Evolutionary conservation across 768 basidiomycete species (phyloP), one percentile per base, ranked within the genome.

Genomic region (Ramaria sp.): DNA sequence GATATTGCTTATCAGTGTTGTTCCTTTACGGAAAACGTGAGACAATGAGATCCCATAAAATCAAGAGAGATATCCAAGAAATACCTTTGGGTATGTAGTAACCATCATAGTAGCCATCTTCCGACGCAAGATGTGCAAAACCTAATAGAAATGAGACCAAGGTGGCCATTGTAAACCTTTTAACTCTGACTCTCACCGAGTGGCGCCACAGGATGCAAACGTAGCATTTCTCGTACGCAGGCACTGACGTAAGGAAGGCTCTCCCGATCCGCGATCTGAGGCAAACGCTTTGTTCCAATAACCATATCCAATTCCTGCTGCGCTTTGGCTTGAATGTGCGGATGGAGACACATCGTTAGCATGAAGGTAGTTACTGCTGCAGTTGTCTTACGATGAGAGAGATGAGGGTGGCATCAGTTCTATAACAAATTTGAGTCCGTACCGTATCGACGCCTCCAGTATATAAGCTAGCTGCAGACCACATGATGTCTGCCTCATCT

Each of bases 241-340:
- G 59, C 59, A 34, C 50, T 46, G 13, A 70, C 58, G 59, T 69
- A 69, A 1, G 65, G 63, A 2, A 68, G 57, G 1, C 46, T 11
- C 12, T 58, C 54, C 12, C 50, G 58, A 46, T 71, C 69, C n/a
- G 60, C 53, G 33, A 64, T 60, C 0, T 46, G 62, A 0, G 70
- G 68, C 31, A 70, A 58, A 13, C 69, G 61, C 17, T 69, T 63
- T 5, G 56, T 49, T 13, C 73, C 72, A 3, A 72, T 59, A 30
- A 69, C 70, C 4, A 70, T 70, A 56, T 74, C 71, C 6, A 74
- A 59, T 56, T 74, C 73, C n/a, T 59, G 66, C 10, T 69, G 70
- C 10, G 71, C 72, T 24, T 60, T 63, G 2, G 47, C 57, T 45
- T 70, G 68, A 4, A 68, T 61, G 3, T 68, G 62, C 0, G 72